Evolutionary conservation across 306 rosid genomes (phyloP), one percentile per base, ranked within the genome.

Genomic region (Pyrus bretschneideri): DNA sequence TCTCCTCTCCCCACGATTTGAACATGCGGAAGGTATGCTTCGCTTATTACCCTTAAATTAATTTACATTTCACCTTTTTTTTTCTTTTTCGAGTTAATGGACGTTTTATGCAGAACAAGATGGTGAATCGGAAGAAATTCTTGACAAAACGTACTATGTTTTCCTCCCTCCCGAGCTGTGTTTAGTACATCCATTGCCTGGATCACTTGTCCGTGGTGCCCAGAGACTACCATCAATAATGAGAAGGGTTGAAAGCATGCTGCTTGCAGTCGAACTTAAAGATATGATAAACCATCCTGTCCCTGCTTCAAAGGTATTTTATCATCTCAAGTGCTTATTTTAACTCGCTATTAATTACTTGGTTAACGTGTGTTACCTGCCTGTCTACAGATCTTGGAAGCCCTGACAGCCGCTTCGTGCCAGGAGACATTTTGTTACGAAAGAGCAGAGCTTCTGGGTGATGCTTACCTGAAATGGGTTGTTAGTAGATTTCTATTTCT

Each of bases 341-440:
- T 62, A 63, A 73, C 4, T 63, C n/a, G 62, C 74, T 61, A 18
- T 65, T 54, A 67, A 74, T 74, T 83, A 29, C 54, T 55, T 80
- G 70, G 54, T 71, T 76, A 79, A 85, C 55, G 19, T 67, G 9
- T 35, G 55, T 17, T 51, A 19, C 76, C 67, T 17, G 75, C 80
- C 40, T 78, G 35, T 80, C 81, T 66, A 67, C 91, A 95, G 99
- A 95, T 95, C 79, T 88, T 95, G 89, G 99, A 90, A 87, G 99
- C 99, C 83, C 86, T 92, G 90, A 95, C 99, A 6, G 97, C 99
- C 72, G 97, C 99, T 77, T 95, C 97, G 76, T 95, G 99, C 82
- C 99, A 95, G 87, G 99, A 95, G 90, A 95, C 97, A 74, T 95
- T 95, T 86, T 95, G 99, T 83, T 92, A 95, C 74, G 99, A 95